Base-by-base conservation (phyloP, 2,329 filamentous ascomycete genomes). In the Colletotrichum costaricense region DNA sequence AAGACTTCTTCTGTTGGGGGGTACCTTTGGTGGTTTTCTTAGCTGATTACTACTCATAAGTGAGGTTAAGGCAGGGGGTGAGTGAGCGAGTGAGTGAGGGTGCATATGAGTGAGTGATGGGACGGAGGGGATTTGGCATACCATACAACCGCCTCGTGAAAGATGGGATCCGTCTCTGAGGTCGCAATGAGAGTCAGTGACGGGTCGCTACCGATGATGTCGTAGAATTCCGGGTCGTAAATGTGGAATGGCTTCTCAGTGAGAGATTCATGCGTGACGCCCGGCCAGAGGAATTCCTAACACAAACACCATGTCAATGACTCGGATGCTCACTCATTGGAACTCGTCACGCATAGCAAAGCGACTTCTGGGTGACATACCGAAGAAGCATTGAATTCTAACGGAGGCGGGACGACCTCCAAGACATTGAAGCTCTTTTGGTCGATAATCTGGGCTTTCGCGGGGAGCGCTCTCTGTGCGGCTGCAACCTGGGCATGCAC, bases 61-160 rank as follows among this genome's bases (percentile, higher is more conserved):
- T 38, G 35, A 38, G 14, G 12, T 14, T 38, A 14, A 14, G 35
- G 35, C 11, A 38, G 35, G 35, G 35, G 16, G 35, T 38, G 12
- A 14, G 35, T 16, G 35, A 14, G n/a, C n/a, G n/a, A n/a, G 35
- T 7, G 38, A 16, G 38, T 42, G 38, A 42, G 38, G 5, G 38
- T 5, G 38, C 14, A 14, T 5, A 14, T 42, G 38, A 42, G 14
- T 42, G 38, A 42, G 38, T 19, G 6, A 16, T 19, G 6, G 5
- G 38, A 42, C 6, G 5, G 9, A 3, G 1, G 14, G 0, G 5
- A 4, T 52, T 78, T 0, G 12, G 42, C 42, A 22, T 35, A 73
- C 86, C 87, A 90, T 0, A 88, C 83, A 11, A 88, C 86, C 7
- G 88, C 88, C 75, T 91, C 89, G 67, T 90, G 89, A 57, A 88